Evolutionary conservation across 139 green algal species (phyloP).

Genomic region (Ettlia oleoabundans): DNA sequence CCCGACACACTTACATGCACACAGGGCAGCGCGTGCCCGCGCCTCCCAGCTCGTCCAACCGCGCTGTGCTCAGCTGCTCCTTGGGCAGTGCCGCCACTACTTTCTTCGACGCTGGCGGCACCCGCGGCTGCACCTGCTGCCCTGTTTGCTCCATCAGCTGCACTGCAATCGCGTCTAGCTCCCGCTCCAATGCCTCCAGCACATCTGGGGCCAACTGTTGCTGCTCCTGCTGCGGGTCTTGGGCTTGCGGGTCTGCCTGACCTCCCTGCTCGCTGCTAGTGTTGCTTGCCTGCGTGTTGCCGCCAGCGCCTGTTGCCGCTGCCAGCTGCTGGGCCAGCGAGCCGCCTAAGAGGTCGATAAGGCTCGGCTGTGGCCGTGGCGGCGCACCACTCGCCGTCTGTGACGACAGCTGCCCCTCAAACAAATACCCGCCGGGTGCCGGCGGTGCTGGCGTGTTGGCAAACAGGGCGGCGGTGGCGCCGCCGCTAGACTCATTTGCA

Average conservation of each 20-base stretch:
- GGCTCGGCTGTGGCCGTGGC: background rate
- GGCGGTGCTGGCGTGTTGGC: background rate
- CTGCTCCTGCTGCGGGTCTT: background rate
- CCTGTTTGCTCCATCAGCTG: slow-evolving; percentile 41
- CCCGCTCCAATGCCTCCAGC: background rate
- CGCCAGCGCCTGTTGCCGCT: background rate
- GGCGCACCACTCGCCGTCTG: background rate
- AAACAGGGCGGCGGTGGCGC: background rate
- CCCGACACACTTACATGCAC: slow-evolving; percentile 50
- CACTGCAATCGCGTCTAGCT: slow-evolving; percentile 18
- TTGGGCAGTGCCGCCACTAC: slow-evolving; percentile 44
- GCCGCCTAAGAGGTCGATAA: background rate
- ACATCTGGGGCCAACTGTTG: background rate
- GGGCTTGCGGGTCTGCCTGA: background rate
- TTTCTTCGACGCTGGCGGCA: slow-evolving; percentile 52
- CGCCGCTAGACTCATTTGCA: background rate
- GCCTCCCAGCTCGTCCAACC: slow-evolving; percentile 47
- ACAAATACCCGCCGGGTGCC: slow-evolving; percentile 9
- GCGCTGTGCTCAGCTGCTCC: slow-evolving; percentile 27
- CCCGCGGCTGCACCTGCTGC: background rate
- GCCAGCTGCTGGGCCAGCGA: slow-evolving; percentile 9
- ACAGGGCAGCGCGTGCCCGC: slow-evolving; percentile 42
- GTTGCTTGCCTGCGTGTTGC: background rate
- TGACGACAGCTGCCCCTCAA: slow-evolving; percentile 40
- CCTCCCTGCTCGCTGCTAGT: background rate